These are phyloP conservation scores for Microsporum audouinii DNA, from an alignment of 2,329 filamentous ascomycete genomes.

Conservation along the genomic window DNA sequence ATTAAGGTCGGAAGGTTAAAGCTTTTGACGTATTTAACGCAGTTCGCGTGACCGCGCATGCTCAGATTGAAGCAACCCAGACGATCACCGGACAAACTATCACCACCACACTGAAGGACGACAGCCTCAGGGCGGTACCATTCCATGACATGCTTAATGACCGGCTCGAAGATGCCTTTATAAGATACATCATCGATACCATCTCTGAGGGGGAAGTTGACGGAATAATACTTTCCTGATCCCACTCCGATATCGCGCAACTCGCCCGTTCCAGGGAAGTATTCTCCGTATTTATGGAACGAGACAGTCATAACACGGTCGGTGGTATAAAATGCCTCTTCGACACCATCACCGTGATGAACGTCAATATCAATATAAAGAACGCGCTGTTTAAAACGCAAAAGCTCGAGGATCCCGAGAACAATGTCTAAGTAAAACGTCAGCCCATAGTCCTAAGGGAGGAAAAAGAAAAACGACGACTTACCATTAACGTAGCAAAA, in stretches of 20 bases:
- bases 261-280: slow-evolving; percentile 59
- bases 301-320: slow-evolving; percentile 61
- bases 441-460: slow-evolving; percentile 14
- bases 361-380: slow-evolving; percentile 59
- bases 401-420: slow-evolving; percentile 52
- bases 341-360: slow-evolving; percentile 57
- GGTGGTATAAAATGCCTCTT: slow-evolving; percentile 61
- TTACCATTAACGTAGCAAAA: slow-evolving; percentile 93
- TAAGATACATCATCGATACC: slow-evolving; percentile 58
- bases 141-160: slow-evolving; percentile 57
- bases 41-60: slow-evolving; percentile 60
- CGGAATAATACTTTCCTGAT: slow-evolving; percentile 55
- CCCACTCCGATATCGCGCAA: slow-evolving; percentile 57
- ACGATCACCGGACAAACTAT: slow-evolving; percentile 55
- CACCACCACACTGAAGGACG: slow-evolving; percentile 57
- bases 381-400: slow-evolving; percentile 53
- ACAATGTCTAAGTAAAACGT: slow-evolving; percentile 42
- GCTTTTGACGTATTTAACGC: slow-evolving; percentile 57
- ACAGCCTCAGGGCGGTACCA: slow-evolving; percentile 57
- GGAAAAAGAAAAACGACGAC: slow-evolving; percentile 5
- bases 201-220: slow-evolving; percentile 59
- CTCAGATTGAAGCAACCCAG: slow-evolving; percentile 60
- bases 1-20: slow-evolving; percentile 56
- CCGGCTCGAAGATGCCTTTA: slow-evolving; percentile 57
- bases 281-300: slow-evolving; percentile 63